Conservation (phyloP, 116 monocot genomes). For the Cymodocea nodosa region DNA sequence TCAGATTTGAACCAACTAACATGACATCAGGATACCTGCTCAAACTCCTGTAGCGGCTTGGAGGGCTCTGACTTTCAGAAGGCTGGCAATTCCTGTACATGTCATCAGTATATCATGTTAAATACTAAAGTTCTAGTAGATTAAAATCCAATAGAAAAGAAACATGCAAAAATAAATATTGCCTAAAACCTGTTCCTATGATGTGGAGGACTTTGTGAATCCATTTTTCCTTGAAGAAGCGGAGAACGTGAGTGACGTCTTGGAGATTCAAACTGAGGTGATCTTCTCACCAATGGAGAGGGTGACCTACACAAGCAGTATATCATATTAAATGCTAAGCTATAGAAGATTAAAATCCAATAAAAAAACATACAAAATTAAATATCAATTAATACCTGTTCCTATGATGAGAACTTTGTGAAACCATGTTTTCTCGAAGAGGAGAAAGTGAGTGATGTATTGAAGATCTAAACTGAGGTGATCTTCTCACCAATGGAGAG, state of each 20-base stretch:
- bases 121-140: background rate
- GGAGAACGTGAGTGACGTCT: conserved; percentile 2
- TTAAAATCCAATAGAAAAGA: background rate
- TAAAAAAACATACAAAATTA: background rate
- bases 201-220: conserved; percentile 16
- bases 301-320: conserved; percentile 6
- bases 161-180: background rate
- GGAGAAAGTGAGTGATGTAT: conserved; percentile 1
- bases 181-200: conserved; percentile 35
- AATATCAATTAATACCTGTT: conserved; percentile 31
- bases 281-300: conserved; percentile 35
- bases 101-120: background rate
- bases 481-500: conserved; percentile 35
- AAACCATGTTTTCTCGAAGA: conserved; percentile 3
- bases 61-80: conserved; percentile 26
- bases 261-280: conserved; percentile 31
- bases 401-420: conserved; percentile 16
- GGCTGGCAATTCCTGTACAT: conserved; percentile 30
- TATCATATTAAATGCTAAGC: conserved; percentile 1
- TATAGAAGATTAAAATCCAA: background rate
- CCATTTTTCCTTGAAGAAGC: background rate
- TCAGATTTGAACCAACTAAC: conserved; percentile 10
- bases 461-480: conserved; percentile 31
- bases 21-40: conserved; percentile 25
- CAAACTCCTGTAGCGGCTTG: conserved; percentile 25